Percentiles rank a stretch among this genome's conserved stretches.
These are phyloP conservation scores for Anthostomella pinea DNA, from an alignment of 2,329 filamentous ascomycete species.

Conservation along the genomic window DNA sequence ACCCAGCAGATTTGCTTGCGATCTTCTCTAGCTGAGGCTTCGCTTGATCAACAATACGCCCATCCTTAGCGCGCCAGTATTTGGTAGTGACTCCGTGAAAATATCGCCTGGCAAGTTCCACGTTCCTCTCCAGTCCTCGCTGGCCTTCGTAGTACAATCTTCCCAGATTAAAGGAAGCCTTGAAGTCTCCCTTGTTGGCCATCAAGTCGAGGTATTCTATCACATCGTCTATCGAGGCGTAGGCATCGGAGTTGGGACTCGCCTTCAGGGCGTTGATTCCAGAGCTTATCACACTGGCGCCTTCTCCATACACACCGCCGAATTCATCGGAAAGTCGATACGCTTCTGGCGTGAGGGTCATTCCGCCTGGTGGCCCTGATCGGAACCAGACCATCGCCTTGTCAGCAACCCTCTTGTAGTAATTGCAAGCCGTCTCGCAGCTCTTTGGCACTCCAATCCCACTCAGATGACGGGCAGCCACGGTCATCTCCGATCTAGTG, in stretches of 20 bases:
- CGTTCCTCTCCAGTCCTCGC: constrained; percentile 68
- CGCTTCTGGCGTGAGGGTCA: constrained; percentile 70
- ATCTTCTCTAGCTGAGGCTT: constrained; percentile 71
- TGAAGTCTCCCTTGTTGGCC: constrained; percentile 84
- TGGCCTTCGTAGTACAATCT: constrained; percentile 87
- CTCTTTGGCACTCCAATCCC: constrained; percentile 83
- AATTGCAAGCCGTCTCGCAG: constrained; percentile 79
- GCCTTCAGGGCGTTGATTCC: constrained; percentile 76
- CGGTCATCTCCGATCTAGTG: constrained; percentile 86
- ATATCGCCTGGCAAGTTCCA: constrained; percentile 72
- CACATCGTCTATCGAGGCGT: constrained; percentile 87
- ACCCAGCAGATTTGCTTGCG: constrained; percentile 80
- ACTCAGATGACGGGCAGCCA: constrained; percentile 79
- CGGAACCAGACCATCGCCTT: constrained; percentile 87
- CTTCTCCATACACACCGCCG: constrained; percentile 92
- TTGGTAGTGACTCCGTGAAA: constrained; percentile 76
- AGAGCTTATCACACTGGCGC: constrained; percentile 85
- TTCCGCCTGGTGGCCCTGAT: constrained; percentile 86
- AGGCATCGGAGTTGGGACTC: constrained; percentile 71
- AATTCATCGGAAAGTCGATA: constrained; percentile 86
- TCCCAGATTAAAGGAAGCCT: constrained; percentile 81
- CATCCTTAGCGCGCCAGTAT: constrained; percentile 74
- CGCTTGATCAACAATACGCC: constrained; percentile 68
- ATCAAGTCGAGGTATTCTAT: constrained; percentile 91
- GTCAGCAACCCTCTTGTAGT: constrained; percentile 91